Conservation (phyloP, 1,284 basidiomycete species). For the Schizophyllum amplum region DNA sequence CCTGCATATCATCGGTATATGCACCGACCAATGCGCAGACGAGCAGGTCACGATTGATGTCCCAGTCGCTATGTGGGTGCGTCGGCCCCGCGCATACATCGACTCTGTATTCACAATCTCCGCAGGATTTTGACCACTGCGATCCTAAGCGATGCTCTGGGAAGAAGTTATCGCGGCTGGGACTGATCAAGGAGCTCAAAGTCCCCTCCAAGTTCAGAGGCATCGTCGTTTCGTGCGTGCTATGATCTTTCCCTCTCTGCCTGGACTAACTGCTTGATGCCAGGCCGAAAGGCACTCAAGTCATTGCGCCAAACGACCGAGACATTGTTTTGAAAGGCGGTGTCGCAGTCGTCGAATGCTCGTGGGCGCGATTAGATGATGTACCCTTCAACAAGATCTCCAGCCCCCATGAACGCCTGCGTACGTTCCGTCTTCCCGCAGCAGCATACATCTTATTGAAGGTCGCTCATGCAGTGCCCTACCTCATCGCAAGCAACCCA, state of each 20-base stretch:
- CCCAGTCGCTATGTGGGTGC: slow-evolving; percentile 85
- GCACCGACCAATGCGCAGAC: slow-evolving; percentile 14
- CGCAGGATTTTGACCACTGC: slow-evolving; percentile 93
- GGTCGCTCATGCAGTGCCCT: slow-evolving; percentile 63
- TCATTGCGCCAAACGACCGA: slow-evolving; percentile 80
- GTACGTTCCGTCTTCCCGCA: slow-evolving; percentile 40
- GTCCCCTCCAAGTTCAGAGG: slow-evolving; percentile 88
- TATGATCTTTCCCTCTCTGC: background rate
- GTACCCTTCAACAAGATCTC: slow-evolving; percentile 93
- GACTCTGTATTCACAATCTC: background rate
- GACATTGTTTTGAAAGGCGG: slow-evolving; percentile 74
- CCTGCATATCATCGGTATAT: slow-evolving; percentile 28
- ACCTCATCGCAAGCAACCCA: slow-evolving; percentile 87
- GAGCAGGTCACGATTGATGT: slow-evolving; percentile 38
- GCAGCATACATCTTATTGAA: background rate
- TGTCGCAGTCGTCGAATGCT: slow-evolving; percentile 94
- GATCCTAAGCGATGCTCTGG: slow-evolving; percentile 93
- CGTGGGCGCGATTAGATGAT: slow-evolving; percentile 93
- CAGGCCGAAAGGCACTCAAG: slow-evolving; percentile 81
- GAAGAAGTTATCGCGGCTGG: slow-evolving; percentile 85
- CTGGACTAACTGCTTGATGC: background rate
- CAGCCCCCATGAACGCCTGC: slow-evolving; percentile 84
- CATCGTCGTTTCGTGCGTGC: slow-evolving; percentile 79
- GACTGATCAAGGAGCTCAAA: slow-evolving; percentile 77
- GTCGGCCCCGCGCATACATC: slow-evolving; percentile 20